phyloP scores from a whole-genome alignment of 345 rosid species.

The Moricandia arvensis region DNA sequence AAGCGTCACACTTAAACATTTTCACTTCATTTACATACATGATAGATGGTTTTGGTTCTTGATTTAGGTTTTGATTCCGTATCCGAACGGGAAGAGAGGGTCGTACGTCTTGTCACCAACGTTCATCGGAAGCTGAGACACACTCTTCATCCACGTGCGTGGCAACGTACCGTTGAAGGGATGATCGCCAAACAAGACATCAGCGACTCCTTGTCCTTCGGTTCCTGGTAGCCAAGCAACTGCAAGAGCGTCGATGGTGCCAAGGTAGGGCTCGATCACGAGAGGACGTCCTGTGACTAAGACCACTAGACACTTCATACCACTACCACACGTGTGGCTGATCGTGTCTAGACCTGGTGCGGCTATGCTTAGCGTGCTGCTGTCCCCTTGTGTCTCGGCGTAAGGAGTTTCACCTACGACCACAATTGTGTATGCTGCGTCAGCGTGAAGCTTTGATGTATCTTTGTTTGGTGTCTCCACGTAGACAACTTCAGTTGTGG shows the following conservation, averaged over 20 bases:
- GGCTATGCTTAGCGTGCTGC: conserved; percentile 44
- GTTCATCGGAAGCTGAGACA: conserved; percentile 75
- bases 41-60: neutral
- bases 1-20: neutral
- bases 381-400: conserved; percentile 67
- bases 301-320: conserved; percentile 52
- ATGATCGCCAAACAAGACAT: conserved; percentile 66
- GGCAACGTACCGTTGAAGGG: conserved; percentile 66
- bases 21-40: conserved; percentile 5
- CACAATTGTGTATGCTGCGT: conserved; percentile 52
- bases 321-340: conserved; percentile 45
- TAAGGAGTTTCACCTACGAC: conserved; percentile 67
- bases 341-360: conserved; percentile 55
- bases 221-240: conserved; percentile 82
- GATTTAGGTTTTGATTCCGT: conserved; percentile 43
- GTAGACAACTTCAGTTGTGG: conserved; percentile 51
- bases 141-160: conserved; percentile 67
- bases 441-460: conserved; percentile 31
- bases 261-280: conserved; percentile 51
- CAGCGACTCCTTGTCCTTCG: conserved; percentile 74
- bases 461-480: conserved; percentile 44
- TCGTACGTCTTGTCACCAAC: conserved; percentile 57
- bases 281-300: conserved; percentile 73
- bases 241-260: conserved; percentile 47
- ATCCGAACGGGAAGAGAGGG: conserved; percentile 71